Conservation (phyloP, 2,329 filamentous ascomycete species). For the Beauveria bassiana region DNA sequence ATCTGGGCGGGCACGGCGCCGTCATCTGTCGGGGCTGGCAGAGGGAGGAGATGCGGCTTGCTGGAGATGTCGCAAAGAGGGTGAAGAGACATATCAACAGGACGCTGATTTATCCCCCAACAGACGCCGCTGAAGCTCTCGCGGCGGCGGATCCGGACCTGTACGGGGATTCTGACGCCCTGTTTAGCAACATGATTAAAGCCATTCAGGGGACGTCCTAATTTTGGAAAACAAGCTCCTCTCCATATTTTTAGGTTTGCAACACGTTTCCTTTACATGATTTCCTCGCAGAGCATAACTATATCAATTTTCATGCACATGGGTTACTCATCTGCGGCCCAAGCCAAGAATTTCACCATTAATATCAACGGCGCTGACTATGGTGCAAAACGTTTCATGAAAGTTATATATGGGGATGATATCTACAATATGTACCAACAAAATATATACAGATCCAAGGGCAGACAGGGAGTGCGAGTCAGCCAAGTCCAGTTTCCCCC, state of each 20-base stretch:
- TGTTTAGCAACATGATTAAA: conserved; percentile 4
- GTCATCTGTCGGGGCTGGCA: conserved; percentile 25
- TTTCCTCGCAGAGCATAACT: not conserved
- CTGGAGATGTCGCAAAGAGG: conserved; percentile 23
- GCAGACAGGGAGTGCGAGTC: no score
- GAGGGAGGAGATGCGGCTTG: conserved; percentile 19
- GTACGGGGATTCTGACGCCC: conserved; percentile 2
- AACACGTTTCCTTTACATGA: not conserved
- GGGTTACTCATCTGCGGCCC: no score
- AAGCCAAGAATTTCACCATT: no score
- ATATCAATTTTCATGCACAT: no score
- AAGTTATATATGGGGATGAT: not conserved
- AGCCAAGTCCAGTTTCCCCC: not conserved
- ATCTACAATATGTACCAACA: not conserved
- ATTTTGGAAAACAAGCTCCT: not conserved
- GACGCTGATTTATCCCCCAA: conserved; percentile 27
- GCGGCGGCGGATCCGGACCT: conserved; percentile 17
- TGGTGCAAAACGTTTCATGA: not conserved
- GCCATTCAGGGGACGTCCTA: not conserved
- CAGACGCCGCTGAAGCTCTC: conserved; percentile 18
- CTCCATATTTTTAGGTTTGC: not conserved
- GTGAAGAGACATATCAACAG: conserved; percentile 27
- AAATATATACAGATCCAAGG: not conserved
- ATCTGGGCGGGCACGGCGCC: conserved; percentile 26
- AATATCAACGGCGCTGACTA: no score